Evolutionary conservation across 2,329 filamentous ascomycete genomes (phyloP).

Genomic region (Colletotrichum cuscutae): DNA sequence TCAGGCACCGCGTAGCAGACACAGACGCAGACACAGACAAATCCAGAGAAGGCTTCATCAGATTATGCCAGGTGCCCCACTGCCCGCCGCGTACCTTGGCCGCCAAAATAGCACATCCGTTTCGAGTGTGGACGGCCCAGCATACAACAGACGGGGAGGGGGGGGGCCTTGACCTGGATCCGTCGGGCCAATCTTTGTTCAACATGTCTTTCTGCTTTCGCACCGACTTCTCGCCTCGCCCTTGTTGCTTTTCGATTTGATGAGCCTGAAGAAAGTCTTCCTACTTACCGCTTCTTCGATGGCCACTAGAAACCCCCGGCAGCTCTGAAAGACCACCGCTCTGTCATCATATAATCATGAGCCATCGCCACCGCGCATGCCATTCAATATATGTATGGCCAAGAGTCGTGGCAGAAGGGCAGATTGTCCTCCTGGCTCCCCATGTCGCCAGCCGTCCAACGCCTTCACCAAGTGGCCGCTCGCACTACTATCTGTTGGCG

Average conservation of each 20-base stretch:
- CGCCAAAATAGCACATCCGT: constrained; percentile 30
- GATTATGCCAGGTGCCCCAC: constrained; percentile 20
- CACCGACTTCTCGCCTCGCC: neutral
- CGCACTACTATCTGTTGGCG: neutral
- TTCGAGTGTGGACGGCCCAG: constrained; percentile 24
- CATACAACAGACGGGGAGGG: neutral
- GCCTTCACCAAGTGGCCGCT: constrained; percentile 1
- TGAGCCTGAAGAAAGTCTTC: neutral
- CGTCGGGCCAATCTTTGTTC: neutral
- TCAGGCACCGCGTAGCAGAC: constrained; percentile 12
- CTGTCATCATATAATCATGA: neutral
- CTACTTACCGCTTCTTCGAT: neutral
- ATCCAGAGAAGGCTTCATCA: constrained; percentile 11
- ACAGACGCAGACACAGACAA: neutral
- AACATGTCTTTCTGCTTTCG: neutral
- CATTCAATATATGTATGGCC: neutral
- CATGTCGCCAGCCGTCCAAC: neutral
- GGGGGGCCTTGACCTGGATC: neutral
- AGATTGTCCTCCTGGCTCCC: neutral
- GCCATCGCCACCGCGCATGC: neutral
- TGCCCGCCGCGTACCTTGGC: constrained; percentile 13
- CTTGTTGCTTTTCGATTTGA: neutral
- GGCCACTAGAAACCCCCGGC: neutral
- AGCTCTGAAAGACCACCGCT: neutral
- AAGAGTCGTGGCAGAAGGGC: neutral